phyloP scores from a whole-genome alignment of 495 filamentous ascomycete species.

The Glonium stellatum region DNA sequence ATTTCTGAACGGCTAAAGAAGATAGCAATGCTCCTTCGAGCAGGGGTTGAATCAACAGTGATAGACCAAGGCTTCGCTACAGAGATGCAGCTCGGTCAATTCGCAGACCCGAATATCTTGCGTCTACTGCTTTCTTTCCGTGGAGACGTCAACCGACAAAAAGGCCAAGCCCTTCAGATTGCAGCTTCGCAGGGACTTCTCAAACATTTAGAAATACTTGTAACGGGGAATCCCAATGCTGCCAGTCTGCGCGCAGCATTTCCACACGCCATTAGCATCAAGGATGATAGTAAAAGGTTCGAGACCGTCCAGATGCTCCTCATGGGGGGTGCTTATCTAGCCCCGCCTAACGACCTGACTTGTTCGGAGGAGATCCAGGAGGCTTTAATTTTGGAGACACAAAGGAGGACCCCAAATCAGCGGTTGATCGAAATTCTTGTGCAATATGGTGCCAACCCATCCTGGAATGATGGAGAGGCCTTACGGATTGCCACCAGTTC shows the following conservation, averaged over 20 bases:
- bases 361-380: not conserved
- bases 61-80: not conserved
- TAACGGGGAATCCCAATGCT: not conserved
- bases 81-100: not conserved
- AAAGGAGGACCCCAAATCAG: not conserved
- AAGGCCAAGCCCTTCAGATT: not conserved
- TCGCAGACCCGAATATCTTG: not conserved
- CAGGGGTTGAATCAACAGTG: no score
- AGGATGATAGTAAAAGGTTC: not conserved
- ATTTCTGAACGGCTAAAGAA: no score
- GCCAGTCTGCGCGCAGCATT: not conserved
- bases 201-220: not conserved
- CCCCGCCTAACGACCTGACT: not conserved
- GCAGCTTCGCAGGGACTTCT: not conserved
- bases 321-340: not conserved
- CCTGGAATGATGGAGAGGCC: not conserved
- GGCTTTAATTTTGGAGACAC: not conserved
- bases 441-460: not conserved
- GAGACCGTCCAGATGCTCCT: not conserved
- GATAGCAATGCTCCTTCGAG: no score
- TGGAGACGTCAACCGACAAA: not conserved
- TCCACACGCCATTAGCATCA: not conserved
- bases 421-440: not conserved
- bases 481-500: not conserved
- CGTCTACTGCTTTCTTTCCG: not conserved